Evolutionary conservation across 495 filamentous ascomycete genomes (phyloP), one percentile per base, ranked within the genome.

Genomic region (Chaetomidium leptoderma): DNA sequence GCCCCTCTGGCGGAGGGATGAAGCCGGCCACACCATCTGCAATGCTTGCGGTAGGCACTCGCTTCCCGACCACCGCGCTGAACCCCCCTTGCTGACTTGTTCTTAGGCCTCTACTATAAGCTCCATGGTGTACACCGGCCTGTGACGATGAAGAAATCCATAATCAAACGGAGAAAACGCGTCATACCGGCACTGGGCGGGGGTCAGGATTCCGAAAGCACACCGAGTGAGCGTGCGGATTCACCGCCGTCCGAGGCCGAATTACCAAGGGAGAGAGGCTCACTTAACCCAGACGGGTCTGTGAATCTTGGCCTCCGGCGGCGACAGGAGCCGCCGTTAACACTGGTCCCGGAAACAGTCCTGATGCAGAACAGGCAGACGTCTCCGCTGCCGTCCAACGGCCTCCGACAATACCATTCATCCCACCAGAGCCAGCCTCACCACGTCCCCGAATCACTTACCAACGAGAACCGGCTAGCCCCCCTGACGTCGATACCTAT

Each of bases 11-110:
- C 81, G 93, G 64, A 84, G 93, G 61, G 93, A 97, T 69, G 93
- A 96, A 71, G 84, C 84, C 62, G 95, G 95, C 14, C 91, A 97
- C 76, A 96, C 91, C 5, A 97, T 98, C 59, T 98, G 93, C 76
- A 98, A 98, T 76, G 93, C 93, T 52, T 98, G 93, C 72, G 93
- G 93, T 96, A 81, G 66, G 90, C 80, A 60, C 9, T 39, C 9
- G 14, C 5, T 10, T 33, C 21, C 21, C 29, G 19, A 6, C n/a
- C 5, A 9, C 24, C 19, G 7, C 11, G 3, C 24, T 16, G 35
- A 30, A 46, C 14, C 7, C 19, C 7, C 19, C 21, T 4, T 35
- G 36, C 61, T 71, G 35, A 71, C 58, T 56, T 36, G 21, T 32
- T 17, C 9, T 6, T 27, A 97, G 92, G 92, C 30, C 76, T 97